Evolutionary conservation across 306 rosid genomes (phyloP), one percentile per base, ranked within the genome.

Genomic region (Medicago arabica): DNA sequence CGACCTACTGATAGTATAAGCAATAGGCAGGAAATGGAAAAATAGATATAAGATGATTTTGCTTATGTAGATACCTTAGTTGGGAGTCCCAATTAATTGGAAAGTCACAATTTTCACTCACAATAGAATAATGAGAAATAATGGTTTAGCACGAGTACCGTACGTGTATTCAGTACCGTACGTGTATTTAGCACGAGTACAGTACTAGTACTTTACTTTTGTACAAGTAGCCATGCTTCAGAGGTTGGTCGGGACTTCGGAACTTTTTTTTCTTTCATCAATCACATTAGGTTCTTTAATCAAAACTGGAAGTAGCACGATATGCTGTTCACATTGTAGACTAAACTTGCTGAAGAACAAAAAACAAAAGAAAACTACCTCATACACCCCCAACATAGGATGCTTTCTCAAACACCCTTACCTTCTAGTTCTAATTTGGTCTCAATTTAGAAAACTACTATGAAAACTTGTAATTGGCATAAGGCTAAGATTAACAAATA

Each of bases 321-420:
- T 41, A 55, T n/a, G 19, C 21, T n/a, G 19, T 76, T 64, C 16
- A 61, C 59, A 18, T 12, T 65, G 18, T 25, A 61, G 63, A 49
- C 15, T 65, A n/a, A 67, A 55, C 59, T 34, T 67, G 67, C 23
- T 43, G 47, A 67, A 41, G 17, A 19, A 23, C 23, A 54, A 76
- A 76, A 58, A 23, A 12, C 17, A 50, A 10, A 53, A 53, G 31
- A 66, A 75, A 63, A 14, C 63, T 18, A 6, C 73, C 19, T 39
- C 23, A 53, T 65, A 18, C n/a, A 34, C 51, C 53, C 63, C 31
- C 5, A 50, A 18, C 79, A 63, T 39, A 4, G 63, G 68, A 49
- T 38, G 41, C 39, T 36, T 61, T 63, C 50, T 47, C 50, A 8
- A 64, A 66, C 17, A 18, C 41, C 46, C 9, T 19, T 66, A 40